These are phyloP conservation scores for Didymella keratinophila DNA, from an alignment of 2,329 filamentous ascomycete species.

Conservation along the genomic window DNA sequence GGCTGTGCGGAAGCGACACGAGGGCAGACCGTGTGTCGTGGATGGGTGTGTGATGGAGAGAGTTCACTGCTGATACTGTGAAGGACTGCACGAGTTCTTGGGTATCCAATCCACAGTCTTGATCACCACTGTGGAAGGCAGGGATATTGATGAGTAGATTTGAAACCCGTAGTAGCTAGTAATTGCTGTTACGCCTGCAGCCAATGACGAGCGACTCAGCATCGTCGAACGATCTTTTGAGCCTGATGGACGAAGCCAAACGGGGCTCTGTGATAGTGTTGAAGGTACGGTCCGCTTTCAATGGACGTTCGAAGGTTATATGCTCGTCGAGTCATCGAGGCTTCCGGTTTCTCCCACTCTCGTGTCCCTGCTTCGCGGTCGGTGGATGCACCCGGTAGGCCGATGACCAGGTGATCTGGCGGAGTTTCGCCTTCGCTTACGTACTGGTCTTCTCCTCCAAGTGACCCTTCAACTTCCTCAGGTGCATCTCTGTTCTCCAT, in stretches of 20 bases:
- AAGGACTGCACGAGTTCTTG: neutral
- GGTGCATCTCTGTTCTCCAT: neutral
- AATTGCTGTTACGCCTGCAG: neutral
- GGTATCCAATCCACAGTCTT: neutral
- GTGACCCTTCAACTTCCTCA: neutral
- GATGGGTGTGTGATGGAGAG: neutral
- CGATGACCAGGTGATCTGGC: conserved; percentile 18
- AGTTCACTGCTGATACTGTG: neutral
- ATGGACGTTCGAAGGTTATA: neutral
- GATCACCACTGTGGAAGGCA: neutral
- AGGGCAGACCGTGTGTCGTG: neutral
- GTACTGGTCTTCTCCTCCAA: neutral
- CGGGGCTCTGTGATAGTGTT: too few relatives aligned
- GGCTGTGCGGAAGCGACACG: neutral
- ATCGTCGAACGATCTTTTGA: too few relatives aligned
- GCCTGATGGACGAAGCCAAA: too few relatives aligned
- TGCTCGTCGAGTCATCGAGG: neutral
- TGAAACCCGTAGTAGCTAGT: neutral
- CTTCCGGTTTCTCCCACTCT: conserved; percentile 1
- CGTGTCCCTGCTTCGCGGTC: neutral
- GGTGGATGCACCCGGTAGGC: conserved; percentile 39
- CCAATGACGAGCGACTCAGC: too few relatives aligned
- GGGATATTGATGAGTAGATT: neutral
- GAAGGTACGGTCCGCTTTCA: too few relatives aligned
- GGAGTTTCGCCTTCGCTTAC: neutral